Conservation (phyloP, 2,329 filamentous ascomycete genomes). For the Akanthomyces muscarius region DNA sequence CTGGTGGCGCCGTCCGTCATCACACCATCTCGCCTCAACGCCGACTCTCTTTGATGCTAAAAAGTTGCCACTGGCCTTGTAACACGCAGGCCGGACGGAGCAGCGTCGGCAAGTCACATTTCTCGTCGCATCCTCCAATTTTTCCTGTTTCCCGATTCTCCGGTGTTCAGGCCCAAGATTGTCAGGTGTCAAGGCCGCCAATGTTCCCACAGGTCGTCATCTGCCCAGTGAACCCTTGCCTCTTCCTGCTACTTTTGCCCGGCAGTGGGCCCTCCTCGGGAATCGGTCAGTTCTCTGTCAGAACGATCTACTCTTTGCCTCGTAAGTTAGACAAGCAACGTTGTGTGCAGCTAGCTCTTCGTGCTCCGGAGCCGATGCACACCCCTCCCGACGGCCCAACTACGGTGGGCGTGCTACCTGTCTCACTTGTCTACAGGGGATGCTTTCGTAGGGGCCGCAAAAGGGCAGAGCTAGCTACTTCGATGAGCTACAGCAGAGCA, state of each 20-base stretch:
- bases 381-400: not conserved
- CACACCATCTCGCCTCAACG: not conserved
- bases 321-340: not conserved
- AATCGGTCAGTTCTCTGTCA: not conserved
- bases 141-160: not conserved
- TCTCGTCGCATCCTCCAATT: not conserved
- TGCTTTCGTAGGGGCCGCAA: not conserved
- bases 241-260: not conserved
- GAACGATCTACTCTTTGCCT: not conserved
- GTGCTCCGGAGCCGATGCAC: not conserved
- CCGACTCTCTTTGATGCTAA: not conserved
- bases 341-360: not conserved
- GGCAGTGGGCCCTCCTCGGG: not conserved
- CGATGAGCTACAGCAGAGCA: not conserved
- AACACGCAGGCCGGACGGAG: not conserved
- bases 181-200: not conserved
- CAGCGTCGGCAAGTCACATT: not conserved
- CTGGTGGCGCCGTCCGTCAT: not conserved
- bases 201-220: not conserved
- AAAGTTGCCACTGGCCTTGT: not conserved
- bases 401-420: not conserved
- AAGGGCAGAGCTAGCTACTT: not conserved
- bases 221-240: not conserved
- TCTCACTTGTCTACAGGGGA: not conserved
- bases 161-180: not conserved